Base-by-base conservation (phyloP, 2,329 filamentous ascomycete species). In the Cucurbitaria berberidis region DNA sequence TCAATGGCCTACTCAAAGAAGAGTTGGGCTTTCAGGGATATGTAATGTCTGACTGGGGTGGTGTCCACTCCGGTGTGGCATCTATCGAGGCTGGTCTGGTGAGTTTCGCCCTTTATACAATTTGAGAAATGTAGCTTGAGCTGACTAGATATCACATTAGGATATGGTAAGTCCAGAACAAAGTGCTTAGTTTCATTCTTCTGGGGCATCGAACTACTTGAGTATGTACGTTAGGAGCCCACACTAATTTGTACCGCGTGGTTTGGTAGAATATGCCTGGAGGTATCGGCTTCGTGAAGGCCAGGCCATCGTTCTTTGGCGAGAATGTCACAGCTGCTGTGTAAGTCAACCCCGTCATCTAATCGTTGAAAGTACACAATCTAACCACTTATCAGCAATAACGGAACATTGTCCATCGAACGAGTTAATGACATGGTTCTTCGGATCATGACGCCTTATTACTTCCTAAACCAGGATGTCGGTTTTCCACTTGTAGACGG, bases 1-100 rank as follows among this genome's bases (percentile, higher is more conserved):
- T 81, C 10, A 83, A 82, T 49, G 79, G 78, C 5, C 63, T 83
- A 5, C 69, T 84, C 15, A 83, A 82, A 53, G 73, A 74, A 0
- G 80, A 84, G 55, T 72, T 84, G 1, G 80, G 80, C 11, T 82
- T 82, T 65, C 75, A 80, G 27, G 76, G 75, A 5, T 74, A 70
- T 47, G 60, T 76, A 10, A 60, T 79, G 69, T 75, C 71, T 9
- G 78, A 81, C 53, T 80, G 77, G 75, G 65, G 63, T 21, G 81
- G 73, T 0, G 77, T 77, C 0, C 77, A 82, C 48, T 68, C 72
- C 10, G 78, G 78, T 2, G 73, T 79, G 2, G 63, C 74, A 4
- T 67, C 76, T 3, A 76, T 78, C n/a, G 66, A 79, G 35, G 78
- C 73, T 22, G 78, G 80, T 2, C 73, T 86, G 2, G 57, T 53